Evolutionary conservation across 176 grass and related monocot species (phyloP).

Genomic region (Dactylis glomerata): DNA sequence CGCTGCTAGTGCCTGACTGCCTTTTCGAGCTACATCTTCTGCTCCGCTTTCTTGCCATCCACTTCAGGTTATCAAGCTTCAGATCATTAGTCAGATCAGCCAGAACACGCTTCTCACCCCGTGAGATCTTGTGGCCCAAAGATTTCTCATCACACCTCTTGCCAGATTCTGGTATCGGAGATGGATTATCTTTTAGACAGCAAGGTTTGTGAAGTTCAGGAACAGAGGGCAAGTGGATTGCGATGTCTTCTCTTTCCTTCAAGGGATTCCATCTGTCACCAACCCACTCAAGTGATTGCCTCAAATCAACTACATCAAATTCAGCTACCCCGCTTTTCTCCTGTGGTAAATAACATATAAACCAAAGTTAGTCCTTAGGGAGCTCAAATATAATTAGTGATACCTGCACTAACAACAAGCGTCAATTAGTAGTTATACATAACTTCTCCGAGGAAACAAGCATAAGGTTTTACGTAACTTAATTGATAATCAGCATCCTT

Average conservation of each 20-base stretch:
- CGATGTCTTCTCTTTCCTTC: slow-evolving; percentile 54
- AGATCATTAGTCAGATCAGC: slow-evolving; percentile 55
- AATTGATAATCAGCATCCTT: too few relatives aligned
- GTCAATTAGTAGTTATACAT: neutral
- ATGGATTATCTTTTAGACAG: neutral
- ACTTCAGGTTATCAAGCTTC: slow-evolving; percentile 62
- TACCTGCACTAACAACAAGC: neutral
- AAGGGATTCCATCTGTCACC: slow-evolving; percentile 62
- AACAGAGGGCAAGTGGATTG: slow-evolving; percentile 11
- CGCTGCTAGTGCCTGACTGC: slow-evolving; percentile 54
- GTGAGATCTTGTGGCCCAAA: slow-evolving; percentile 20
- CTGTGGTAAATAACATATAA: slow-evolving; percentile 28
- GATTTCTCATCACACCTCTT: slow-evolving; percentile 31
- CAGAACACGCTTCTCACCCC: slow-evolving; percentile 22
- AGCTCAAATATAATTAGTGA: neutral
- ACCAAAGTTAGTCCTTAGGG: neutral
- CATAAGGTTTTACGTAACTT: too few relatives aligned
- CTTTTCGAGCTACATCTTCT: slow-evolving; percentile 54
- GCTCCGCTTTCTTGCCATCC: slow-evolving; percentile 67
- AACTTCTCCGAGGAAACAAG: neutral
- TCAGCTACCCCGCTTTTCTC: slow-evolving; percentile 54
- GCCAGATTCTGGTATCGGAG: slow-evolving; percentile 17
- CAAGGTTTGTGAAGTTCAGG: neutral
- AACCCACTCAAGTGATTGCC: slow-evolving; percentile 76
- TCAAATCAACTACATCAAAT: slow-evolving; percentile 52